phyloP scores from a whole-genome alignment of 2,329 filamentous ascomycete genomes.

The Diplodia mutila region DNA sequence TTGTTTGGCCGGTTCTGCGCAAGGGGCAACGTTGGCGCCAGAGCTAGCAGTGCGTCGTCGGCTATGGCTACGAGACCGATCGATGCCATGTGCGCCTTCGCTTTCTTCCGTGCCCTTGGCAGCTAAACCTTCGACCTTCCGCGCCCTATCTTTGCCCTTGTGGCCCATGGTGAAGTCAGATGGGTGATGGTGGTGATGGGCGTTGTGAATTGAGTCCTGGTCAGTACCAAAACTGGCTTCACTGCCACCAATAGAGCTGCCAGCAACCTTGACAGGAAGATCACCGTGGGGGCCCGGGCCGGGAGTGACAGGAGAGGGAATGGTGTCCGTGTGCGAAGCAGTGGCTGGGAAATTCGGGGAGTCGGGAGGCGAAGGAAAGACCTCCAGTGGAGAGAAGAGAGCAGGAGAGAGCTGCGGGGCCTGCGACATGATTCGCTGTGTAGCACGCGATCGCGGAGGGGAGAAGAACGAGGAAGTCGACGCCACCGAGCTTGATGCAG shows the following conservation, averaged over 20 bases:
- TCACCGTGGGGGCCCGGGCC: conserved; percentile 35
- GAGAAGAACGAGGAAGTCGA: conserved; percentile 36
- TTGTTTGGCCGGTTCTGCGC: neutral
- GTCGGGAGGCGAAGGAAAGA: conserved; percentile 35
- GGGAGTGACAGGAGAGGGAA: conserved; percentile 44
- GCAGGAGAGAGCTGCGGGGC: conserved; percentile 22
- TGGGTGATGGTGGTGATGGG: neutral
- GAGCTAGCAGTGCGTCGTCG: conserved; percentile 43
- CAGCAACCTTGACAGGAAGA: conserved; percentile 40
- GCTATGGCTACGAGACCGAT: conserved; percentile 29
- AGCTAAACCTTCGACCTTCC: conserved; percentile 20
- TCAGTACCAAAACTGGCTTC: conserved; percentile 35
- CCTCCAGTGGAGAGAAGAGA: conserved; percentile 39
- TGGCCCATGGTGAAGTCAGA: neutral
- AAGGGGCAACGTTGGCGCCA: conserved; percentile 36
- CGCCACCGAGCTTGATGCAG: conserved; percentile 29
- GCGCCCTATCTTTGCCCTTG: conserved; percentile 12
- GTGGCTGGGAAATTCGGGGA: conserved; percentile 28
- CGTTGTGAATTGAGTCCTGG: conserved; percentile 1
- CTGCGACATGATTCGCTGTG: neutral
- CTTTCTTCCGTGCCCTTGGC: neutral
- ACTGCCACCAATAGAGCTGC: conserved; percentile 31
- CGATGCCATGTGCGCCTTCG: neutral
- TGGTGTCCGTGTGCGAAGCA: conserved; percentile 27
- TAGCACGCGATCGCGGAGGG: conserved; percentile 33